phyloP scores from a whole-genome alignment of 805 yeast species.

The Candida incommunis region DNA sequence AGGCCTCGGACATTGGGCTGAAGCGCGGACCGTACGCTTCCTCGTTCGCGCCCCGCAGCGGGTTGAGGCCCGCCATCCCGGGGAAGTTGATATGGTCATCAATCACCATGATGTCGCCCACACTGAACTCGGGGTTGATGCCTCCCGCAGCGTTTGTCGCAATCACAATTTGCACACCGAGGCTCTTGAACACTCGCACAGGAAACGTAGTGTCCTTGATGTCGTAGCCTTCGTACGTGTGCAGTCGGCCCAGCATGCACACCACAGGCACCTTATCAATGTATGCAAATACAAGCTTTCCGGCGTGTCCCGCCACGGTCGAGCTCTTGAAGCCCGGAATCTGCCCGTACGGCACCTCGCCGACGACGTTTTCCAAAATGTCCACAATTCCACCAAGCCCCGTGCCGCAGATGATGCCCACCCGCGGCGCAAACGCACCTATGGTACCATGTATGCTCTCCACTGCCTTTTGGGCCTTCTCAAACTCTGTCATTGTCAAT shows the following conservation, averaged over 20 bases:
- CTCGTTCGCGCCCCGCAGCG: constrained; percentile 77
- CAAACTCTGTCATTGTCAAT: background rate
- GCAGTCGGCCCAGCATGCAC: constrained; percentile 89
- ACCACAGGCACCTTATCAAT: constrained; percentile 68
- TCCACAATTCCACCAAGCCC: constrained; percentile 81
- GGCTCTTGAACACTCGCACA: constrained; percentile 51
- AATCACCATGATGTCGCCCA: constrained; percentile 87
- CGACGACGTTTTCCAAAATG: constrained; percentile 25
- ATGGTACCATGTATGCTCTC: background rate
- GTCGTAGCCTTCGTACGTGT: constrained; percentile 84
- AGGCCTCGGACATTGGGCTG: constrained; percentile 79
- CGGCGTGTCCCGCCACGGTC: constrained; percentile 86
- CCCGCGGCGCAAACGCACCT: constrained; percentile 31
- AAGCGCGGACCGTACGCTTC: constrained; percentile 75
- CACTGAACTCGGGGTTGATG: constrained; percentile 43
- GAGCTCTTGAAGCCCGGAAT: constrained; percentile 75
- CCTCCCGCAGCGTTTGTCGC: constrained; percentile 99
- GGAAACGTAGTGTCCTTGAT: constrained; percentile 77
- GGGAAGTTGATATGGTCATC: constrained; percentile 84
- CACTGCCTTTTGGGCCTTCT: background rate
- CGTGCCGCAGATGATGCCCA: constrained; percentile 82
- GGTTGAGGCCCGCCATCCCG: constrained; percentile 79
- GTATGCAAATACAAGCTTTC: constrained; percentile 63
- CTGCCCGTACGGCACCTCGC: constrained; percentile 43
- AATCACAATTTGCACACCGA: constrained; percentile 49